Percentiles rank a stretch among this genome's conserved stretches.
phyloP scores from a whole-genome alignment of 2,329 filamentous ascomycete genomes.

The Penicillium concentricum region DNA sequence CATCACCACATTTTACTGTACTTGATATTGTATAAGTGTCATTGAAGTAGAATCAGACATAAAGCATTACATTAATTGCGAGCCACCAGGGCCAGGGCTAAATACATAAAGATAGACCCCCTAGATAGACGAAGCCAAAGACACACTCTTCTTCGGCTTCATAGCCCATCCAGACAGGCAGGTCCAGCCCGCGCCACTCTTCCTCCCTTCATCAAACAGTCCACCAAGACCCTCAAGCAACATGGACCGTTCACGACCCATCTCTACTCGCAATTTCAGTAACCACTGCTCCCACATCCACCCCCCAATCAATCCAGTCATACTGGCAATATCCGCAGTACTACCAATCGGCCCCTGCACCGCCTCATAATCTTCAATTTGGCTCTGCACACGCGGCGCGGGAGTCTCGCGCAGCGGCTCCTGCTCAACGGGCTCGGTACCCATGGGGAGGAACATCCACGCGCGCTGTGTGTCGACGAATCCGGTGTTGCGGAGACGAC shows the following conservation, averaged over 20 bases:
- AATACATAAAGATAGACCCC: background rate
- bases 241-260: conserved; percentile 61
- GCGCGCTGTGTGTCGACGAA: conserved; percentile 79
- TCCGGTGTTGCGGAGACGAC: conserved; percentile 69
- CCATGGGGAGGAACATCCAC: conserved; percentile 88
- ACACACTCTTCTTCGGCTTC: conserved; percentile 43
- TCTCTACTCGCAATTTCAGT: conserved; percentile 82
- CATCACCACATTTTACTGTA: too few species aligned
- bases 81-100: conserved; percentile 2
- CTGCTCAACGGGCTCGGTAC: conserved; percentile 50
- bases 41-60: background rate
- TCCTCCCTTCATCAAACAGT: conserved; percentile 61
- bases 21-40: too few species aligned
- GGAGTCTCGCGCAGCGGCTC: conserved; percentile 45
- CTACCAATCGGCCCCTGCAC: conserved; percentile 58
- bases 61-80: conserved; percentile 17
- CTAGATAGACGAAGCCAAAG: conserved; percentile 1
- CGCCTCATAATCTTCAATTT: conserved; percentile 57
- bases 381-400: conserved; percentile 37
- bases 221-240: conserved; percentile 57
- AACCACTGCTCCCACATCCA: conserved; percentile 98
- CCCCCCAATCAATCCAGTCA: conserved; percentile 79
- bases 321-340: conserved; percentile 68
- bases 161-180: conserved; percentile 60
- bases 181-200: conserved; percentile 58